phyloP scores from a whole-genome alignment of 1,139 yeast species.

The Taphrina betulina region DNA sequence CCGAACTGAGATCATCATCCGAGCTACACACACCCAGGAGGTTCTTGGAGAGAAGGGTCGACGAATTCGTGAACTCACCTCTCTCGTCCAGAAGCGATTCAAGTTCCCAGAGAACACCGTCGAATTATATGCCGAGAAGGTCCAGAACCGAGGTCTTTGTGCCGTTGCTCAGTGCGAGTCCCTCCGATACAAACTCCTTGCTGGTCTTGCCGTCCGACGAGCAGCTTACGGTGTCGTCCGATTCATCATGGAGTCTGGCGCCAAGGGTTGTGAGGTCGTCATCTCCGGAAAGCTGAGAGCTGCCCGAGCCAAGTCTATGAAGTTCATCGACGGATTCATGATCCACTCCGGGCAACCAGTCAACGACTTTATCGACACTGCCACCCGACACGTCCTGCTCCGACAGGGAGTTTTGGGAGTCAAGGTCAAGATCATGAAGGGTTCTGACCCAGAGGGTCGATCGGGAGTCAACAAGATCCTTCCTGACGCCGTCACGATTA shows the following conservation, averaged over 20 bases:
- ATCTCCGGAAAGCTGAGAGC: slow-evolving; percentile 99
- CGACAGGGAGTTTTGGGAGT: slow-evolving; percentile 99
- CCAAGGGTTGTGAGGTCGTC: slow-evolving; percentile 99
- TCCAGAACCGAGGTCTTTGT: slow-evolving; percentile 98
- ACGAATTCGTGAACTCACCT: slow-evolving; percentile 98
- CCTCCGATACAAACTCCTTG: slow-evolving; percentile 94
- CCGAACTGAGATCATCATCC: slow-evolving; percentile 96
- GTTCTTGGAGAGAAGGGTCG: slow-evolving; percentile 99
- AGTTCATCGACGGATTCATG: slow-evolving; percentile 99
- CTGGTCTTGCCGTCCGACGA: slow-evolving; percentile 99
- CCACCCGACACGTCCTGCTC: slow-evolving; percentile 99
- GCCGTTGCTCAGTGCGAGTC: slow-evolving; percentile 99
- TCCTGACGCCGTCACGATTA: slow-evolving; percentile 94
- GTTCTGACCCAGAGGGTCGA: slow-evolving; percentile 83
- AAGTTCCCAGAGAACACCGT: slow-evolving; percentile 91
- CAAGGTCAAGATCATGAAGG: slow-evolving; percentile 99
- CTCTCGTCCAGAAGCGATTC: slow-evolving; percentile 98
- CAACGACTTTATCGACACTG: slow-evolving; percentile 95
- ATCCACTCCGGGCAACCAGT: slow-evolving; percentile 99
- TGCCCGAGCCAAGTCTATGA: slow-evolving; percentile 99
- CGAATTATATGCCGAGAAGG: slow-evolving; percentile 97
- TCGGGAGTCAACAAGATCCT: slow-evolving; percentile 81
- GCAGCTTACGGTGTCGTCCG: slow-evolving; percentile 99
- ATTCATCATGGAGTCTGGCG: slow-evolving; percentile 99
- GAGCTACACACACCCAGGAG: slow-evolving; percentile 99